phyloP scores from a whole-genome alignment of 1,139 yeast genomes.

The Hyphopichia wangnamkhiaoensis region DNA sequence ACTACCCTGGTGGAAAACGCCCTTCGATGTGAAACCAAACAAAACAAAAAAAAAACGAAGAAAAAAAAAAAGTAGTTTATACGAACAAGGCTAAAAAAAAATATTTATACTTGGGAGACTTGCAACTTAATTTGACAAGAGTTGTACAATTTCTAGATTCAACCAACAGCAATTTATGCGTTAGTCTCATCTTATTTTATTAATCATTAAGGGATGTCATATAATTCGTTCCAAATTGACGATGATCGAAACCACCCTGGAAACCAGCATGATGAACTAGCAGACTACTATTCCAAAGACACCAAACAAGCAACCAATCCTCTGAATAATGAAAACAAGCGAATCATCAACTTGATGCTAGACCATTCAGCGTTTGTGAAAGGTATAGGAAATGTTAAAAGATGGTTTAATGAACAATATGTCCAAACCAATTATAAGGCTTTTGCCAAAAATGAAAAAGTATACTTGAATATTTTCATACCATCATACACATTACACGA shows the following conservation, averaged over 20 bases:
- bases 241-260: slow-evolving; percentile 1
- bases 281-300: background rate
- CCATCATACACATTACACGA: slow-evolving; percentile 61
- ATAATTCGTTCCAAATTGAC: slow-evolving; percentile 1
- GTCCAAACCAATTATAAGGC: slow-evolving; percentile 22
- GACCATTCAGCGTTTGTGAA: slow-evolving; percentile 62
- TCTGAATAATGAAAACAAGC: slow-evolving; percentile 1
- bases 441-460: slow-evolving; percentile 14
- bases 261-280: slow-evolving; percentile 3
- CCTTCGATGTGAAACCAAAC: background rate
- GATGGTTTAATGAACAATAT: slow-evolving; percentile 52
- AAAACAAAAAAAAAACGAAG: background rate
- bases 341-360: slow-evolving; percentile 41
- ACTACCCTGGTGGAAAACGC: too few relatives aligned
- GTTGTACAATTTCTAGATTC: too few relatives aligned
- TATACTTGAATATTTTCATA: slow-evolving; percentile 35
- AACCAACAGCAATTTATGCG: too few relatives aligned
- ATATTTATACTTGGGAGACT: background rate
- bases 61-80: too few relatives aligned
- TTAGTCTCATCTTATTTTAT: too few relatives aligned
- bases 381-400: slow-evolving; percentile 59
- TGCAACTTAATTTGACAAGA: background rate
- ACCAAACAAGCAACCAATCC: slow-evolving; percentile 1
- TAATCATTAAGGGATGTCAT: slow-evolving; percentile 5
- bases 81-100: background rate